These are phyloP conservation scores for Madurella fahalii DNA, from an alignment of 2,329 filamentous ascomycete species.

Conservation along the genomic window DNA sequence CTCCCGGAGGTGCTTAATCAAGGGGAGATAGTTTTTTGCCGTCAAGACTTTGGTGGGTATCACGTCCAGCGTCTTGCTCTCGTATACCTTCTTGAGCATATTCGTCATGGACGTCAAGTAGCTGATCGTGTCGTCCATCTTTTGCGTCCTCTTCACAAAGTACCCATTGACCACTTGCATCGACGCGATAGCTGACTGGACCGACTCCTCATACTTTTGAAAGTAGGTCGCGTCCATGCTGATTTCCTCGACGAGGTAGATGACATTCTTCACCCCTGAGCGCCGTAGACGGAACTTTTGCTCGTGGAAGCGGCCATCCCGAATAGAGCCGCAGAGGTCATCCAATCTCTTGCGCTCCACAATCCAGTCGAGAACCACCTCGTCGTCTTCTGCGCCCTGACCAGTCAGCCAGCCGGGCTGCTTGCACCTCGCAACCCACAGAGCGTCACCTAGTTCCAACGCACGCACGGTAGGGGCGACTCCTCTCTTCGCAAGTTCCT, in stretches of 20 bases:
- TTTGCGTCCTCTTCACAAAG: constrained; percentile 71
- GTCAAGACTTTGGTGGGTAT: constrained; percentile 64
- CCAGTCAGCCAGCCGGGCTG: constrained; percentile 53
- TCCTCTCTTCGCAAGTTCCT: constrained; percentile 64
- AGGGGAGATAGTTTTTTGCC: constrained; percentile 60
- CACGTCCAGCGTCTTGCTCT: constrained; percentile 52
- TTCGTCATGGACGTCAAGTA: constrained; percentile 71
- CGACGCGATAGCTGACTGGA: constrained; percentile 69
- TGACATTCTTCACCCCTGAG: constrained; percentile 69
- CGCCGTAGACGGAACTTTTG: constrained; percentile 76
- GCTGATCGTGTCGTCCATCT: constrained; percentile 72
- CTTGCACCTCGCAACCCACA: constrained; percentile 74
- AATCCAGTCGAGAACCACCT: constrained; percentile 75
- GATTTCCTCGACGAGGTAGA: constrained; percentile 76
- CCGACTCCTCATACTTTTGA: constrained; percentile 59
- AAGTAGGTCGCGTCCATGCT: constrained; percentile 51
- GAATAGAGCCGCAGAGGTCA: constrained; percentile 75
- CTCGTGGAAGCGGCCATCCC: constrained; percentile 77
- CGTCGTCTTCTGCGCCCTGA: constrained; percentile 59
- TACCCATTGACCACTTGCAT: constrained; percentile 76
- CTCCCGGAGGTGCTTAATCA: constrained; percentile 56
- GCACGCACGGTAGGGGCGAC: constrained; percentile 62
- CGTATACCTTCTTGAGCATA: constrained; percentile 63
- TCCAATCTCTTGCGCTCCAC: constrained; percentile 77
- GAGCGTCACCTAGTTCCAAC: constrained; percentile 68